phyloP scores from a whole-genome alignment of 2,329 filamentous ascomycete genomes.

The Hymenoscyphus scutula region DNA sequence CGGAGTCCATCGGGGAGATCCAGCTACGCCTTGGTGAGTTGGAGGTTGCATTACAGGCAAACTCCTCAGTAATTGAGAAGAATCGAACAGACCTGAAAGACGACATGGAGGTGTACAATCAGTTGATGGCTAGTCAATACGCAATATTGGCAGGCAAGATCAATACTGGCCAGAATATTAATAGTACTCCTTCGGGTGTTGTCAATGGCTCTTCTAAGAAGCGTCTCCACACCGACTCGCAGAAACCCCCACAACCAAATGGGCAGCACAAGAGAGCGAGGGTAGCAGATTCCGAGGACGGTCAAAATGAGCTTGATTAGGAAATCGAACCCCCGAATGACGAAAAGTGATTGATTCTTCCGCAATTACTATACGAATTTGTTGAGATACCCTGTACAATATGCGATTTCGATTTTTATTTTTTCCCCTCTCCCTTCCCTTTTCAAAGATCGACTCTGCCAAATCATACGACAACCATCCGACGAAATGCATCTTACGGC shows the following conservation, averaged over 20 bases:
- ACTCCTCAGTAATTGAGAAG: background rate
- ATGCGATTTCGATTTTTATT: background rate
- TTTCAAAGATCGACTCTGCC: background rate
- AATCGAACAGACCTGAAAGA: background rate
- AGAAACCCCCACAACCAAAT: background rate
- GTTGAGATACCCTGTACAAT: conserved; percentile 4
- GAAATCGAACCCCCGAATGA: background rate
- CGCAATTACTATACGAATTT: conserved; percentile 1
- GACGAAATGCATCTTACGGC: background rate
- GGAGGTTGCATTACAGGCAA: background rate
- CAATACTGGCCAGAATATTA: background rate
- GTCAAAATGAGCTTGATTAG: background rate
- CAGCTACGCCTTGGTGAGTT: background rate
- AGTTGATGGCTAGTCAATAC: background rate
- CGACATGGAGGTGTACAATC: background rate
- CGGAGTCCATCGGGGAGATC: background rate
- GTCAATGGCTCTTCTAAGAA: background rate
- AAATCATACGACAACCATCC: background rate
- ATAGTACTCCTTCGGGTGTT: background rate
- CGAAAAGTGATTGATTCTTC: background rate
- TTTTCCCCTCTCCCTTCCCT: background rate
- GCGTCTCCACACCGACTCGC: background rate
- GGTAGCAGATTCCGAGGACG: background rate
- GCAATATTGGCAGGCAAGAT: background rate
- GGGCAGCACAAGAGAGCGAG: background rate